Conservation (phyloP, 345 rosid genomes). For the Toxicodendron radicans region DNA sequence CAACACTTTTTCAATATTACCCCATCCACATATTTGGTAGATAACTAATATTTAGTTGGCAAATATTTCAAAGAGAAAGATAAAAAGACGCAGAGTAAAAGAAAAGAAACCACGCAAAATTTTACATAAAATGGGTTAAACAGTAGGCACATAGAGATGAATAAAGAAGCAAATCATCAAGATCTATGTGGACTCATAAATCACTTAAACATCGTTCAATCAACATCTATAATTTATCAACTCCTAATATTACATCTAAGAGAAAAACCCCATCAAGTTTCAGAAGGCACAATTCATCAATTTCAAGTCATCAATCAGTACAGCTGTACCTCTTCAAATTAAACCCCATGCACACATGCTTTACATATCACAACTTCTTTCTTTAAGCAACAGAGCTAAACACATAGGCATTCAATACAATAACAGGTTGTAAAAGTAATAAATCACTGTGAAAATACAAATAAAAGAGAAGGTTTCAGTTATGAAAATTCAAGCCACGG, state of each 20-base stretch:
- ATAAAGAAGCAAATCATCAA: background rate
- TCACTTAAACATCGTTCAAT: too few species aligned
- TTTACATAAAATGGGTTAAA: background rate
- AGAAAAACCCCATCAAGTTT: background rate
- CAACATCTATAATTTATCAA: background rate
- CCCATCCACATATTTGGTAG: background rate
- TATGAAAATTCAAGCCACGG: background rate
- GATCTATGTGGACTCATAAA: background rate
- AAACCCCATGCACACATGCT: background rate
- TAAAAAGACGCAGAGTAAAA: background rate
- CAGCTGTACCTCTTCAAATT: background rate
- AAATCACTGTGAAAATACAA: background rate
- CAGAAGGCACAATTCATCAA: background rate
- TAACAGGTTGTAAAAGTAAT: background rate
- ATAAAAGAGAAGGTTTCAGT: background rate
- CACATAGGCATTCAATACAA: background rate
- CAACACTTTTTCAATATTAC: background rate
- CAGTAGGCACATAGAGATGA: background rate
- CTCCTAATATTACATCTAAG: background rate
- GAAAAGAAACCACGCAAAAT: background rate
- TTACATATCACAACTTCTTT: background rate
- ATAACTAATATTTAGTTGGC: background rate
- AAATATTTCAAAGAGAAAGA: conserved; percentile 4
- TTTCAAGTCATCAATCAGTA: background rate
- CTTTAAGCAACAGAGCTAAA: background rate